Evolutionary conservation across 257 asterid species (phyloP).

Genomic region (Plantago major): DNA sequence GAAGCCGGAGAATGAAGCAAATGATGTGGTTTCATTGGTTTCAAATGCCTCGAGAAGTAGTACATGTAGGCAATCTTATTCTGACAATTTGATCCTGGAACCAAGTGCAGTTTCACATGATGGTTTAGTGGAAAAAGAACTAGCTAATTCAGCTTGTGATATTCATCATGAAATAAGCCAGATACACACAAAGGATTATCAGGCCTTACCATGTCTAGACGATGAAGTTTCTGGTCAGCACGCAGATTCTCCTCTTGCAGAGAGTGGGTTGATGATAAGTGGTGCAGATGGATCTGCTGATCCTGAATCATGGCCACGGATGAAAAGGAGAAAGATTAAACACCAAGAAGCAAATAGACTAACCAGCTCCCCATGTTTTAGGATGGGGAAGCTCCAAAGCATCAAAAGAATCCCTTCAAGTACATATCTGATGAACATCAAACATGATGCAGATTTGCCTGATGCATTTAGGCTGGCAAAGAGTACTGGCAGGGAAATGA

Average conservation of each 20-base stretch:
- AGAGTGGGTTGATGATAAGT: conserved; percentile 25
- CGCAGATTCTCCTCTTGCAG: conserved; percentile 22
- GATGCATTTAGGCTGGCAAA: conserved; percentile 27
- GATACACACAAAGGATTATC: conserved; percentile 26
- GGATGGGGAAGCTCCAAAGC: conserved; percentile 28
- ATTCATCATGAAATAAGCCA: conserved; percentile 22
- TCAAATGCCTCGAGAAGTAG: conserved; percentile 28
- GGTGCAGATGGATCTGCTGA: conserved; percentile 27
- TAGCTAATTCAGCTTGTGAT: conserved; percentile 22
- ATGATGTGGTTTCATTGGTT: conserved; percentile 26
- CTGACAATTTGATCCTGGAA: conserved; percentile 20
- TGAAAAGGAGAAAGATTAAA: conserved; percentile 57
- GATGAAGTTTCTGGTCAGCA: conserved; percentile 19
- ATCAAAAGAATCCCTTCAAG: conserved; percentile 27
- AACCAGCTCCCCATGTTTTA: conserved; percentile 36
- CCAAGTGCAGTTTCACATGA: conserved; percentile 23
- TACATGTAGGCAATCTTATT: conserved; percentile 21
- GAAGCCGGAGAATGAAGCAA: conserved; percentile 22
- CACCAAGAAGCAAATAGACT: conserved; percentile 31
- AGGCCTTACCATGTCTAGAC: conserved; percentile 24
- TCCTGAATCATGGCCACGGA: conserved; percentile 53
- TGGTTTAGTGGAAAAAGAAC: conserved; percentile 22
- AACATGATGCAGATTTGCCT: conserved; percentile 24
- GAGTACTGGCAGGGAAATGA: conserved; percentile 23
- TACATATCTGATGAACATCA: conserved; percentile 24